Evolutionary conservation across 257 asterid species (phyloP).

Genomic region (Cynanchum wilfordii): DNA sequence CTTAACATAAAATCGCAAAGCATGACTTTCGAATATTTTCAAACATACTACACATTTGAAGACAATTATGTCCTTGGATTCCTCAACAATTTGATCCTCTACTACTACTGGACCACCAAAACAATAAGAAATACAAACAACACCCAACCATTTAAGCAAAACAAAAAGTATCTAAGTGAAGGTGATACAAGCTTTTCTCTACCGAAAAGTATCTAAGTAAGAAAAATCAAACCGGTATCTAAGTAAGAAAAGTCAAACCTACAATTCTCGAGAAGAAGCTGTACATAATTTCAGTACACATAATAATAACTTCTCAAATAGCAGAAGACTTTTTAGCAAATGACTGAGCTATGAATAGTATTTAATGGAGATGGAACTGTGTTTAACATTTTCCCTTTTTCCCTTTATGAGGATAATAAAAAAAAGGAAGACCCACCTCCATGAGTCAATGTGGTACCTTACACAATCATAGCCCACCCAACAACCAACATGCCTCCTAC

Average conservation of each 20-base stretch:
- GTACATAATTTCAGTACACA: neutral
- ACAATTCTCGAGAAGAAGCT: no score
- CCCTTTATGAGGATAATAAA: neutral
- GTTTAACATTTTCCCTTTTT: neutral
- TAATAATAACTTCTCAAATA: neutral
- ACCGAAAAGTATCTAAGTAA: no score
- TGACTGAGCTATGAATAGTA: neutral
- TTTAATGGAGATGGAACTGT: neutral
- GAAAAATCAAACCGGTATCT: no score
- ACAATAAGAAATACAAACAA: neutral
- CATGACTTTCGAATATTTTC: neutral
- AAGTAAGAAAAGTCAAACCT: no score
- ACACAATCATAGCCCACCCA: conserved; percentile 29
- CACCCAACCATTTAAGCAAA: no score
- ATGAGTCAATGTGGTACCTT: conserved; percentile 1
- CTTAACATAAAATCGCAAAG: neutral
- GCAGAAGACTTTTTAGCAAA: neutral
- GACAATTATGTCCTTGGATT: conserved; percentile 3
- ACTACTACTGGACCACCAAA: conserved; percentile 1
- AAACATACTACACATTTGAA: neutral
- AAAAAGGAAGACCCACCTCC: conserved; percentile 10
- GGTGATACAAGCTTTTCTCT: no score
- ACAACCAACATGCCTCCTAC: conserved; percentile 54
- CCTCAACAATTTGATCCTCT: neutral
- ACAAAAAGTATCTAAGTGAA: no score